These are phyloP conservation scores for Diutina sp. DNA, from an alignment of 1,139 yeast genomes.

Conservation along the genomic window DNA sequence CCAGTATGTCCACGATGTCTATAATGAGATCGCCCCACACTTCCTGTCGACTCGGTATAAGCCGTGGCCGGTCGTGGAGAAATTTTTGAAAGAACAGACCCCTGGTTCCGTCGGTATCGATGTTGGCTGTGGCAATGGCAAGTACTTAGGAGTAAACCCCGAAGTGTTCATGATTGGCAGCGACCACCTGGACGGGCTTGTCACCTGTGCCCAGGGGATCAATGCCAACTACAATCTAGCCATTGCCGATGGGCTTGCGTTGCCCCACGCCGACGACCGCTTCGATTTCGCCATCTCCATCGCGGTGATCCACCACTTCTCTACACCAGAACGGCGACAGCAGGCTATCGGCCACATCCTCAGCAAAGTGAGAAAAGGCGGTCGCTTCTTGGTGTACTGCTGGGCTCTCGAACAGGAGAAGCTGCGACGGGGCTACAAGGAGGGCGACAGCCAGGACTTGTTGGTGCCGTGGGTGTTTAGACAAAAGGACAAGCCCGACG, in stretches of 20 bases:
- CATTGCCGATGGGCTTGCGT: slow-evolving; percentile 62
- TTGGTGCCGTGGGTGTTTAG: slow-evolving; percentile 90
- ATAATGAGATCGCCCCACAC: slow-evolving; percentile 84
- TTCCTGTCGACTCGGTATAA: slow-evolving; percentile 88
- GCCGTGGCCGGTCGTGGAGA: slow-evolving; percentile 95
- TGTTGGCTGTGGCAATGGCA: slow-evolving; percentile 96
- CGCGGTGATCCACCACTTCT: slow-evolving; percentile 92
- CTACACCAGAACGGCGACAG: slow-evolving; percentile 68
- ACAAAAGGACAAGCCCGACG: slow-evolving; percentile 10
- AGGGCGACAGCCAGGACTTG: slow-evolving; percentile 86
- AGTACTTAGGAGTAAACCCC: slow-evolving; percentile 63
- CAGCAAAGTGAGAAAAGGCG: slow-evolving; percentile 42
- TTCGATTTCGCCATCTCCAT: slow-evolving; percentile 91
- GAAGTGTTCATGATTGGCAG: slow-evolving; percentile 65
- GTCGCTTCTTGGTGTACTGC: slow-evolving; percentile 71
- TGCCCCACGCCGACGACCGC: slow-evolving; percentile 48
- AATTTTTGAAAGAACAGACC: slow-evolving; percentile 33
- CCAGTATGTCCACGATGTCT: slow-evolving; percentile 75
- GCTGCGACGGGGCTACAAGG: slow-evolving; percentile 79
- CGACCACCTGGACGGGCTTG: slow-evolving; percentile 70
- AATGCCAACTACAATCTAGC: slow-evolving; percentile 26
- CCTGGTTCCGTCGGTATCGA: slow-evolving; percentile 40
- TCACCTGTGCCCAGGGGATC: slow-evolving; percentile 51
- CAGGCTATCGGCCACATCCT: slow-evolving; percentile 63
- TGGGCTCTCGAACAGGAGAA: slow-evolving; percentile 94